Evolutionary conservation across 768 basidiomycete species (phyloP).

Genomic region (Clavaria fumosa): DNA sequence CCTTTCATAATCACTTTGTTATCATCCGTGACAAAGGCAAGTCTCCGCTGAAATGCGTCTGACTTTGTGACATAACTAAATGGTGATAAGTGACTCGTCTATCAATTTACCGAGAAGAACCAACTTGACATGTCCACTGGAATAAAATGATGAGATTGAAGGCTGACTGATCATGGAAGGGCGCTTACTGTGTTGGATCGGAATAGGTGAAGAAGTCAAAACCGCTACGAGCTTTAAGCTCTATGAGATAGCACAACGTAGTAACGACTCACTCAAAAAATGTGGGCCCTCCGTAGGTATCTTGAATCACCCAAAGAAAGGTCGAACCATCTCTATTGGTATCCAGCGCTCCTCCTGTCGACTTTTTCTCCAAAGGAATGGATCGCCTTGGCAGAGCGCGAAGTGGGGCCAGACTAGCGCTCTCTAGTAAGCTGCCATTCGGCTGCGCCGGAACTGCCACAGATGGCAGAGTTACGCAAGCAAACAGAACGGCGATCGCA

Average conservation of each 20-base stretch:
- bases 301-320: constrained; percentile 53
- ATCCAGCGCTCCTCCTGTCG: constrained; percentile 16
- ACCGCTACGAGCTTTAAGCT: constrained; percentile 22
- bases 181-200: constrained; percentile 55
- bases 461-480: background rate
- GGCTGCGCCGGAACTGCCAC: constrained; percentile 4
- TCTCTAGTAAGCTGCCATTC: background rate
- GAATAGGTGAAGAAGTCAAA: constrained; percentile 42
- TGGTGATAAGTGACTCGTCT: constrained; percentile 1
- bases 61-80: constrained; percentile 50
- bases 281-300: constrained; percentile 45
- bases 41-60: constrained; percentile 34
- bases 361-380: background rate
- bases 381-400: background rate
- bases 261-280: constrained; percentile 52
- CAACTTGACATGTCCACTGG: constrained; percentile 58
- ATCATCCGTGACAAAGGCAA: constrained; percentile 42
- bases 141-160: constrained; percentile 9
- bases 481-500: constrained; percentile 2
- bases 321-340: constrained; percentile 30
- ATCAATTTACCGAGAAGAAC: constrained; percentile 12
- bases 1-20: constrained; percentile 62
- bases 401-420: background rate
- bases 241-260: background rate
- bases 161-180: background rate